Conservation (phyloP, 1,139 yeast species). For the Kodamaea anthophila region DNA sequence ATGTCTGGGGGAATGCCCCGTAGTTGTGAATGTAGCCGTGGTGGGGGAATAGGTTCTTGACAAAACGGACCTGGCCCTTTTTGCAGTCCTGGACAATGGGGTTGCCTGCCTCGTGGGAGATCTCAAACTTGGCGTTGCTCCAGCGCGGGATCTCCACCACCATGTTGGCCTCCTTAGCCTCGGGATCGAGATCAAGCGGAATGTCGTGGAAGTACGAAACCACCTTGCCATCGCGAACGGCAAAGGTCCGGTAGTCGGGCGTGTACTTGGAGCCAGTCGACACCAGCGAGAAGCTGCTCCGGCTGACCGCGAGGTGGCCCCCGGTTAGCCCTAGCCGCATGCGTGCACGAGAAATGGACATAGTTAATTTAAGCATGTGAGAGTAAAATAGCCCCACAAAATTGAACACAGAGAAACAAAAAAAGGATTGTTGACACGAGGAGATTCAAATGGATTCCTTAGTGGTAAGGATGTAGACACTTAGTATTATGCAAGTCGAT, state of each 20-base stretch:
- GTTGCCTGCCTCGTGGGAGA: conserved; percentile 58
- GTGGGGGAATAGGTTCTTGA: conserved; percentile 82
- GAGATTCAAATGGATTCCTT: too few relatives aligned
- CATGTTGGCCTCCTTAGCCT: conserved; percentile 70
- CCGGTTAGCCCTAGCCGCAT: conserved; percentile 17
- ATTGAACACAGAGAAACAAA: too few relatives aligned
- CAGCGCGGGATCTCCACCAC: conserved; percentile 89
- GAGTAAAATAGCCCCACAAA: neutral
- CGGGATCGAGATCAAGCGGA: conserved; percentile 60
- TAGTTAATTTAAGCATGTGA: conserved; percentile 1
- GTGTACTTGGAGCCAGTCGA: conserved; percentile 33
- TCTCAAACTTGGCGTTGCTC: conserved; percentile 87
- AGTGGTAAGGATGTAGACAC: too few relatives aligned
- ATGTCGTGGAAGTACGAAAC: conserved; percentile 75
- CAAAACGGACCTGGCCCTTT: conserved; percentile 78
- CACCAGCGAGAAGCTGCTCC: conserved; percentile 10
- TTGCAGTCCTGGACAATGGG: conserved; percentile 85
- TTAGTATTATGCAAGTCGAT: too few relatives aligned
- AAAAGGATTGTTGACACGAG: too few relatives aligned
- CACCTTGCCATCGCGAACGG: conserved; percentile 48
- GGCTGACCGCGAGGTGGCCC: conserved; percentile 16
- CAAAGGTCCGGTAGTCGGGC: conserved; percentile 28
- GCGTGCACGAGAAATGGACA: conserved; percentile 11
- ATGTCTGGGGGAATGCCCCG: conserved; percentile 92
- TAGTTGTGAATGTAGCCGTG: conserved; percentile 90